Percentiles rank a stretch among this genome's conserved stretches.
Evolutionary conservation across 2,329 filamentous ascomycete genomes (phyloP).

Genomic region (Colletotrichum sp.): DNA sequence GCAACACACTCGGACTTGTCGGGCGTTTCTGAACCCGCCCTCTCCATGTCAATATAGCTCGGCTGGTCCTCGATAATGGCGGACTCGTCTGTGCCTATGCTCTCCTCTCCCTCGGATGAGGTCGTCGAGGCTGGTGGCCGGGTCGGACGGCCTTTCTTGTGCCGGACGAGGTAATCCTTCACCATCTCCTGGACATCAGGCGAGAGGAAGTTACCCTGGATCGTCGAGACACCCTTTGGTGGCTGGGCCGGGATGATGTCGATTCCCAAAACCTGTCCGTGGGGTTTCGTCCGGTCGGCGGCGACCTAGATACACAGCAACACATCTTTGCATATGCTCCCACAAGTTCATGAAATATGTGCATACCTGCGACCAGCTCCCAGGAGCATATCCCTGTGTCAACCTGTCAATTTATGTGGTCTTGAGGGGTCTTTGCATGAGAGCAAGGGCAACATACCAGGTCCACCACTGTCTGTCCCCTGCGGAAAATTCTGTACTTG

Average conservation of each 20-base stretch:
- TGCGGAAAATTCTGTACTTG: slow-evolving; percentile 79
- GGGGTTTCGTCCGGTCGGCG: slow-evolving; percentile 74
- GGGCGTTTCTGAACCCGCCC: slow-evolving; percentile 31
- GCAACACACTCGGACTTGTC: slow-evolving; percentile 34
- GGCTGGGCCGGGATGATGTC: slow-evolving; percentile 94
- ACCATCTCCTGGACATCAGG: slow-evolving; percentile 76
- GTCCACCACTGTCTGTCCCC: slow-evolving; percentile 87
- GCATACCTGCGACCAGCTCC: slow-evolving; percentile 71
- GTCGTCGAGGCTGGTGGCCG: background rate
- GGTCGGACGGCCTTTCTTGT: slow-evolving; percentile 55
- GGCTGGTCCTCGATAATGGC: slow-evolving; percentile 42
- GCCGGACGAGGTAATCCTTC: slow-evolving; percentile 73
- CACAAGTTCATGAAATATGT: background rate
- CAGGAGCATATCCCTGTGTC: slow-evolving; percentile 77
- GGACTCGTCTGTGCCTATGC: slow-evolving; percentile 23
- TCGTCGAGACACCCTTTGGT: slow-evolving; percentile 87
- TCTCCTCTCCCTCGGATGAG: background rate
- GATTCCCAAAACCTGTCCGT: slow-evolving; percentile 85
- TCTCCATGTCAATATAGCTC: slow-evolving; percentile 72
- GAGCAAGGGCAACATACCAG: slow-evolving; percentile 60
- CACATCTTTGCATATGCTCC: background rate
- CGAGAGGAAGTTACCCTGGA: slow-evolving; percentile 92
- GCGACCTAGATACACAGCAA: slow-evolving; percentile 67
- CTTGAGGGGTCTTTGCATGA: background rate
- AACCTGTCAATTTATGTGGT: background rate